Evolutionary conservation across 2,329 filamentous ascomycete species (phyloP).

Genomic region (Clarireedia hainanense): DNA sequence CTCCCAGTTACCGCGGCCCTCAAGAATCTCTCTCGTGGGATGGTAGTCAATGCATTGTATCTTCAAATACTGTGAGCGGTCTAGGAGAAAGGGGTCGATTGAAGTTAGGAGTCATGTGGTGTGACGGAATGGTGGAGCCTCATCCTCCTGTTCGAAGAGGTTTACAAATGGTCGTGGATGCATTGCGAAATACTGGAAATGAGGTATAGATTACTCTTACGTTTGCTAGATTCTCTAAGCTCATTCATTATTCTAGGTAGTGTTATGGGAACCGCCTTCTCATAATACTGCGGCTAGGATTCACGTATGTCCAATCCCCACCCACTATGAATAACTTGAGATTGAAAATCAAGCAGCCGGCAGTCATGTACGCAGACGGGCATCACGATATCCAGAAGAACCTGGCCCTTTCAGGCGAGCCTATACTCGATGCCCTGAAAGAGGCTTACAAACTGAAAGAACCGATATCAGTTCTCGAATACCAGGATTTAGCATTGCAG

Average conservation of each 20-base stretch:
- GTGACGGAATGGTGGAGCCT: slow-evolving; percentile 41
- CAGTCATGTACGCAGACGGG: slow-evolving; percentile 5
- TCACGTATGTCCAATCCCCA: neutral
- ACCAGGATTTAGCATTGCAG: slow-evolving; percentile 5
- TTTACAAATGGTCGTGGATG: slow-evolving; percentile 35
- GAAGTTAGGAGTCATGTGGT: slow-evolving; percentile 44
- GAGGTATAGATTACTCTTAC: neutral
- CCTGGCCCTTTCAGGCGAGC: slow-evolving; percentile 1
- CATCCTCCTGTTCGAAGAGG: slow-evolving; percentile 50
- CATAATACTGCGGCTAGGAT: slow-evolving; percentile 4
- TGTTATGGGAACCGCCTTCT: slow-evolving; percentile 4
- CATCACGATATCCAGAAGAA: slow-evolving; percentile 6
- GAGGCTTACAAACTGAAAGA: neutral
- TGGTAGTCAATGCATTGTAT: neutral
- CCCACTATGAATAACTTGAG: accelerated
- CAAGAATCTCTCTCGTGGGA: neutral
- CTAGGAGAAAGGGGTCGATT: slow-evolving; percentile 34
- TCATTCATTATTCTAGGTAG: neutral
- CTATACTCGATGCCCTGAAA: slow-evolving; percentile 1
- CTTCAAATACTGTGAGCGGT: slow-evolving; percentile 31
- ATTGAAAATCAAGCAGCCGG: neutral
- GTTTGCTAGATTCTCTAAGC: no score
- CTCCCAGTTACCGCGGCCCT: neutral
- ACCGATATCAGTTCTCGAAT: slow-evolving; percentile 6
- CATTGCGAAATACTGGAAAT: neutral